Evolutionary conservation across 805 yeast genomes (phyloP), one percentile per base, ranked within the genome.

Genomic region (Cyberlindnera americana): DNA sequence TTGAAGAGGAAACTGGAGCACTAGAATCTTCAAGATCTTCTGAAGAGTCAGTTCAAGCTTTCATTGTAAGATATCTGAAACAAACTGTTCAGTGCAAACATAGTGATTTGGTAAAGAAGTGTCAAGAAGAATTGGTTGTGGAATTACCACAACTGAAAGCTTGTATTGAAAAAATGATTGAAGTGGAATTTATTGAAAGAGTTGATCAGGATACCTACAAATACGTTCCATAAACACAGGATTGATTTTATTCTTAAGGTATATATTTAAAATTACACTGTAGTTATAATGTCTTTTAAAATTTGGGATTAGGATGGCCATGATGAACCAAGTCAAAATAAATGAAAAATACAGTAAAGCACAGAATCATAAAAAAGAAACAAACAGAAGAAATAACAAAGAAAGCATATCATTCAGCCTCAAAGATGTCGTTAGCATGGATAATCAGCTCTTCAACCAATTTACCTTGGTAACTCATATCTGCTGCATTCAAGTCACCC

Each of bases 371-470:
- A 21, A n/a, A 8, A 31, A 16, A 23, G 30, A 23, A 11, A 32
- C 6, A 11, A 21, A 33, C 9, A n/a, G 23, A 17, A 15, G 3
- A 27, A 17, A 19, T 14, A 22, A 39, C 14, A 14, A n/a, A 19
- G 8, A 31, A 21, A 8, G 9, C 13, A 19, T 15, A 12, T 45
- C 47, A 61, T 52, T 78, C 84, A 3, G 81, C 78, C 49, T 78
- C 84, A 56, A 78, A 78, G 23, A 93, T 90, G 44, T 86, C 95
- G 47, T 78, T 81, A 8, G 96, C 91, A 53, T 88, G 88, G 43
- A 73, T 62, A 64, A 91, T 78, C 54, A 93, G 73, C 44, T 89
- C 91, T 58, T 90, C 96, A 50, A 93, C 77, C 4, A 88, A 84
- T 41, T 75, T 74, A 32, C 86, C 82, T 61, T 85, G 87, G 49